These are phyloP conservation scores for Nelumbo lutea DNA, from an alignment of 164 flowering plant genomes.

Conservation along the genomic window DNA sequence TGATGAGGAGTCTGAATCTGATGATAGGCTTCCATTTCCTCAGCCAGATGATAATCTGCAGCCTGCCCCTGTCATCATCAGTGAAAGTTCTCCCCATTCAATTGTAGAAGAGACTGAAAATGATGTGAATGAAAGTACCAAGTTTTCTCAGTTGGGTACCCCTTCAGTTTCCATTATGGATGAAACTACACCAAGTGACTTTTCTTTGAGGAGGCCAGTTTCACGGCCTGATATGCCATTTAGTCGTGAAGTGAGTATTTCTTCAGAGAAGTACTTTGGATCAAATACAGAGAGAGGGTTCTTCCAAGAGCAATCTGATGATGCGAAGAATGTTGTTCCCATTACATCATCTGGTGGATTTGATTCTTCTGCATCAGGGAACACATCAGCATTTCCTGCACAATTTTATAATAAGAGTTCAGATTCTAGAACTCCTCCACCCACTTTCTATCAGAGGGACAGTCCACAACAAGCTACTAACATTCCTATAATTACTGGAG, in stretches of 20 bases:
- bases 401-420: slow-evolving; percentile 35
- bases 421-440: slow-evolving; percentile 46
- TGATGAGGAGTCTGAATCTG: slow-evolving; percentile 82
- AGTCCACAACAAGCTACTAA: slow-evolving; percentile 35
- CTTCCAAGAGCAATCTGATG: slow-evolving; percentile 51
- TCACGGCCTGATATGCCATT: slow-evolving; percentile 58
- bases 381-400: slow-evolving; percentile 29
- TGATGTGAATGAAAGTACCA: slow-evolving; percentile 48
- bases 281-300: slow-evolving; percentile 15
- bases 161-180: slow-evolving; percentile 50
- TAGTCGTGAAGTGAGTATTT: slow-evolving; percentile 73
- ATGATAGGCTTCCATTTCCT: slow-evolving; percentile 85
- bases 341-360: slow-evolving; percentile 25
- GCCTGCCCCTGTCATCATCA: slow-evolving; percentile 48
- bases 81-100: slow-evolving; percentile 71
- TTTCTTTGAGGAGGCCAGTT: slow-evolving; percentile 64
- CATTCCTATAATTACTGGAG: slow-evolving; percentile 27
- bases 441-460: slow-evolving; percentile 37
- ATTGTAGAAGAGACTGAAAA: slow-evolving; percentile 82
- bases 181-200: slow-evolving; percentile 57
- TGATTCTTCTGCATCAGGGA: slow-evolving; percentile 37
- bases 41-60: slow-evolving; percentile 77
- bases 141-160: slow-evolving; percentile 42
- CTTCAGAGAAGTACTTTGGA: slow-evolving; percentile 53
- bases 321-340: slow-evolving; percentile 33